Evolutionary conservation across 1,284 basidiomycete species (phyloP).

Genomic region (Peniophora sp.): DNA sequence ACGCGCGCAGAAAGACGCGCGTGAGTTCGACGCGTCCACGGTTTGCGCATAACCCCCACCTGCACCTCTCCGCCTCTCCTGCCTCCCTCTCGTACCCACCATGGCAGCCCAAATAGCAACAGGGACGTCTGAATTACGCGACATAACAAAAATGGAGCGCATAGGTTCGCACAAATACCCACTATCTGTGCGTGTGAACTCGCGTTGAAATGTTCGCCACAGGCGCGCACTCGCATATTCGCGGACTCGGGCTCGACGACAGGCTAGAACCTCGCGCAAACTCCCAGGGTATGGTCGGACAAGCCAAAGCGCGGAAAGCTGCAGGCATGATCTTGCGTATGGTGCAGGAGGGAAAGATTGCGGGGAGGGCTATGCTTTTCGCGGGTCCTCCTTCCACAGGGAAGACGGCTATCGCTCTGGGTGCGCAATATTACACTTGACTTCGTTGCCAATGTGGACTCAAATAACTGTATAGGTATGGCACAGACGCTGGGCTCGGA

Average conservation of each 20-base stretch:
- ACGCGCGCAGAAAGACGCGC: neutral
- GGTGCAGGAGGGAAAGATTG: constrained; percentile 94
- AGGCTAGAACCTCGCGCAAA: constrained; percentile 82
- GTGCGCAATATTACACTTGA: constrained; percentile 32
- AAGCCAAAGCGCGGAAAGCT: constrained; percentile 90
- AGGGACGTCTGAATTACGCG: constrained; percentile 70
- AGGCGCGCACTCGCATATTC: constrained; percentile 98
- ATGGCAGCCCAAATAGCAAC: constrained; percentile 66
- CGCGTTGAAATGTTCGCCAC: constrained; percentile 7
- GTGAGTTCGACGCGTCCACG: constrained; percentile 1
- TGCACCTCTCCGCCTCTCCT: neutral
- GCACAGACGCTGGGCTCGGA: constrained; percentile 90
- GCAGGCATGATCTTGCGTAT: constrained; percentile 97
- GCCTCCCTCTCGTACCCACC: neutral
- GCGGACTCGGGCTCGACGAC: constrained; percentile 89
- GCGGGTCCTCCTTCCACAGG: constrained; percentile 95
- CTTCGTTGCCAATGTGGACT: neutral
- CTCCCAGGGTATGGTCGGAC: constrained; percentile 95
- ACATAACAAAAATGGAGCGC: constrained; percentile 94
- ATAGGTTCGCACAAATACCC: constrained; percentile 61
- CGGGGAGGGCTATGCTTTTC: constrained; percentile 91
- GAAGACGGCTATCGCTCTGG: constrained; percentile 96
- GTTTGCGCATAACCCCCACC: too few relatives aligned
- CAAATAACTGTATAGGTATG: constrained; percentile 61
- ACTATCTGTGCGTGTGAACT: neutral